Base-by-base conservation (phyloP, 2,329 filamentous ascomycete genomes). In the Colletotrichum sp. region DNA sequence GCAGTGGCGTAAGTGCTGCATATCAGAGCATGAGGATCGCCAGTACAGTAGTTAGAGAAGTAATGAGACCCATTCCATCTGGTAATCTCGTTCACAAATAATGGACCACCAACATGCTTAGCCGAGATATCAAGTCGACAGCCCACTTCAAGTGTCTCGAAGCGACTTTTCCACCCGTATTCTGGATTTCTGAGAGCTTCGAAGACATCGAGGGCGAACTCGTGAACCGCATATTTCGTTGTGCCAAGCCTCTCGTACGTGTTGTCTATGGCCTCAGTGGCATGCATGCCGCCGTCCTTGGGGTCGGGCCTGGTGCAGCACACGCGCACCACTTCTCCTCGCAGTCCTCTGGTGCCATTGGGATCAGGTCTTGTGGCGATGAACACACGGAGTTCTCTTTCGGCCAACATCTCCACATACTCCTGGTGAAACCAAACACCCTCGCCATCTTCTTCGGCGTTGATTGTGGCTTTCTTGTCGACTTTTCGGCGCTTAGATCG, bases 21-120 rank as follows among this genome's bases (percentile, higher is more conserved):
- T 8, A 69, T 44, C n/a, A 69, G 52, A 12, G 67, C 32, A 13
- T 69, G 67, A 18, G 67, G 67, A 28, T 9, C 32, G 3, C 55
- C 67, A n/a, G 67, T 60, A 18, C 52, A 60, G 32, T 60, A 59
- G 16, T 69, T 36, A 3, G 67, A 60, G 34, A 69, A 69, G 49
- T 68, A 68, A 30, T 59, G 28, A 21, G 65, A 28, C n/a, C 65
- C 65, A 12, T 68, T 68, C 67, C 67, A 69, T 7, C 55, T 59
- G 24, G 67, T 69, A 5, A 69, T 69, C 67, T 69, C 67, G 32
- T 69, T 69, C 30, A 69, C 67, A 32, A 69, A 69, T 8, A 69
- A 24, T 16, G 52, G 16, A 24, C 67, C 67, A 12, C 67, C 67
- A 15, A n/a, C 4, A 34, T 69, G 55, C 16, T 30, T 62, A 24